Base-by-base conservation (phyloP, 2,329 filamentous ascomycete genomes). In the Penicillium rolfsii region DNA sequence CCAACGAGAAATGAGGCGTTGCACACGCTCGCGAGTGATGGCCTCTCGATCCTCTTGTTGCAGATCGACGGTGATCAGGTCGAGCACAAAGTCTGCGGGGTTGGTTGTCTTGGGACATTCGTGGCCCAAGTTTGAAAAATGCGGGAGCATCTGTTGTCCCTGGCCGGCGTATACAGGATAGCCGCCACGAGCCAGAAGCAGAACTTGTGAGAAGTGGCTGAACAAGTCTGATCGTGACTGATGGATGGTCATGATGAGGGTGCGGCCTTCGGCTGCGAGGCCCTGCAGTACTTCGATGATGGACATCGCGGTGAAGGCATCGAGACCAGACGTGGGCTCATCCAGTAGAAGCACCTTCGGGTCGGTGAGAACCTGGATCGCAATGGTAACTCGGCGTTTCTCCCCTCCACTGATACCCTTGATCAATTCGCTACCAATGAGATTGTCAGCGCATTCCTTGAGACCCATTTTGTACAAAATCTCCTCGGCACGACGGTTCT, bases 341-440 rank as follows among this genome's bases (percentile, higher is more conserved):
- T 93, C 90, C 0, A 93, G 82, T 0, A 93, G 79, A 1, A 93
- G 76, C 2, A 93, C 84, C 1, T 87, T 85, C 1, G 90, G 90
- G 61, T 92, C 89, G 0, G 89, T 93, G 11, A 93, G 80, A 6
- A 93, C 87, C 67, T 93, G 90, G 0, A 92, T 86, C 0, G 89
- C 90, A 62, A 93, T 92, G 2, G 88, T 89, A 5, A 93, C 89
- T 58, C 91, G 84, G 2, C 90, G 83, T 75, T 92, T 93, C 74
- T 93, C 90, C 19, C 91, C 91, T 2, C 90, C 90, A 8, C 89
- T 91, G 33, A 93, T 92, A 0, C 90, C 90, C 72, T 93, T 93
- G 66, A 91, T 82, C 4, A 90, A 74, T 8, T 91, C 88, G 59
- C 84, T 89, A 2, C 90, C 90, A 8, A 93, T 84, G 0, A 92